These are phyloP conservation scores for Pythium brachiatum DNA, from an alignment of 352 stramenopile genomes.

Conservation along the genomic window DNA sequence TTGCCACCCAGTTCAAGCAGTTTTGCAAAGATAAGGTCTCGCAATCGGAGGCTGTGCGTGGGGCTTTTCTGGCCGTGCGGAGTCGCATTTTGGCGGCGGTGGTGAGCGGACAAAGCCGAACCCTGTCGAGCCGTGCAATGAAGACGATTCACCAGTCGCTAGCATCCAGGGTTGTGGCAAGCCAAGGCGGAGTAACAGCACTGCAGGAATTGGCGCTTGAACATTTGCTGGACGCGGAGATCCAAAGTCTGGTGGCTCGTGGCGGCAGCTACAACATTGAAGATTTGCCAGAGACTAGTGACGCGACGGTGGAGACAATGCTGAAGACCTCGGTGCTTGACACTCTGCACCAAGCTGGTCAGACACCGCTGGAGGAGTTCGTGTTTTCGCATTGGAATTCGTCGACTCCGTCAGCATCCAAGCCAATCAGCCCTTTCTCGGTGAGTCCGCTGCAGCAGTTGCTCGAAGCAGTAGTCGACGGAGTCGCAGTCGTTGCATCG, in stretches of 20 bases:
- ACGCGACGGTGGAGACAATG: conserved; percentile 33
- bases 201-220: conserved; percentile 27
- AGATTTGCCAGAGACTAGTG: conserved; percentile 41
- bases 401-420: neutral
- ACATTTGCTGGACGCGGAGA: conserved; percentile 47
- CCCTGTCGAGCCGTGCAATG: neutral
- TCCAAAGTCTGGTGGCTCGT: conserved; percentile 37
- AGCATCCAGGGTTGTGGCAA: neutral
- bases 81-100: conserved; percentile 36
- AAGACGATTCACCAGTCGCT: conserved; percentile 4
- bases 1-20: conserved; percentile 43
- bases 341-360: conserved; percentile 46
- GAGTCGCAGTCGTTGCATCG: conserved; percentile 41
- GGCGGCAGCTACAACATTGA: conserved; percentile 39
- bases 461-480: conserved; percentile 60
- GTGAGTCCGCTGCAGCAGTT: conserved; percentile 48
- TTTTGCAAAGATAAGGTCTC: conserved; percentile 45
- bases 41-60: conserved; percentile 32
- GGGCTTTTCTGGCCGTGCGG: conserved; percentile 49
- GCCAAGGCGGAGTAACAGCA: neutral
- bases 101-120: conserved; percentile 12
- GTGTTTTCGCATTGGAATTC: conserved; percentile 47
- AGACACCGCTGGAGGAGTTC: conserved; percentile 56
- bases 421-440: neutral
- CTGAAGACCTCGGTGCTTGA: conserved; percentile 42